Conservation (phyloP, 176 grass and related monocot genomes). For the Dendrocalamus sinicus region DNA sequence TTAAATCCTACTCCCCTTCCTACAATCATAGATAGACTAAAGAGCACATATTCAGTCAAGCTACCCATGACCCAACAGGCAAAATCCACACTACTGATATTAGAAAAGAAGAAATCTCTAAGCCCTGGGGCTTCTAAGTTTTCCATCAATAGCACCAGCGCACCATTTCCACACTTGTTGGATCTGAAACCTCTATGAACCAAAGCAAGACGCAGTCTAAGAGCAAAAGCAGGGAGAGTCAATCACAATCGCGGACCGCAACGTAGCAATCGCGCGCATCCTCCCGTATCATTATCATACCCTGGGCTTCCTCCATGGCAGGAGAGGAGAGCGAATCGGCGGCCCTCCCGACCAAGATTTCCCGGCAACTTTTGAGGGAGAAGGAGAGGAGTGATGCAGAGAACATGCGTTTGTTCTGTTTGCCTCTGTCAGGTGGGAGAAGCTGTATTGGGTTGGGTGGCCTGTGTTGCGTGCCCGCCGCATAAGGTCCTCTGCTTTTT, state of each 20-base stretch:
- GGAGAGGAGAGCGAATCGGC: background rate
- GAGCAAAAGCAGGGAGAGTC: background rate
- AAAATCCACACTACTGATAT: background rate
- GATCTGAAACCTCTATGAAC: slow-evolving; percentile 4
- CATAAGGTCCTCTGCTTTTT: background rate
- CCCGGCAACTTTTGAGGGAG: background rate
- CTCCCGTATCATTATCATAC: background rate
- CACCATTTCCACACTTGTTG: background rate
- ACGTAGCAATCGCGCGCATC: too few species aligned
- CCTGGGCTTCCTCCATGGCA: too few species aligned
- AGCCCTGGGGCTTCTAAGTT: background rate
- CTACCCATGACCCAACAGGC: background rate
- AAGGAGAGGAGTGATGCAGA: background rate
- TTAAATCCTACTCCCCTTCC: background rate
- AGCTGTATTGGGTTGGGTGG: background rate
- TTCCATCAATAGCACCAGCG: too few species aligned
- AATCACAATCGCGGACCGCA: background rate
- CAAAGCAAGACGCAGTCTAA: background rate
- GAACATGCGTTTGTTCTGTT: background rate
- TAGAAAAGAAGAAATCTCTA: background rate
- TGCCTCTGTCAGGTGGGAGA: background rate
- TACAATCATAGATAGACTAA: background rate
- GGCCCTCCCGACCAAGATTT: background rate
- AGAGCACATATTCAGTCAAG: background rate
- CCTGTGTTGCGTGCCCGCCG: background rate